These are phyloP conservation scores for Hypomontagnella submonticulosa DNA, from an alignment of 495 filamentous ascomycete species.

Conservation along the genomic window DNA sequence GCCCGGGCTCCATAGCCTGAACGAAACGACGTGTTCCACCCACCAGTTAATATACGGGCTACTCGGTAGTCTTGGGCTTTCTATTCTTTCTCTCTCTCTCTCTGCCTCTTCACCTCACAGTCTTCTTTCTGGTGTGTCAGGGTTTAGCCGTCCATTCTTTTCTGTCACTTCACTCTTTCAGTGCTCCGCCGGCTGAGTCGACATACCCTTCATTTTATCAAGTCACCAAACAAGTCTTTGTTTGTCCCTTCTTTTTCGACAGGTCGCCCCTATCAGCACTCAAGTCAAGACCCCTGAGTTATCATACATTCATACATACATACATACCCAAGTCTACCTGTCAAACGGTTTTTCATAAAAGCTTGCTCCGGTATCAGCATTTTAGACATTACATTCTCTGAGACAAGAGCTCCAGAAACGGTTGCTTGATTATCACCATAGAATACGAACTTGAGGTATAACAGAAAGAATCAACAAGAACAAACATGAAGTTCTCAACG, in stretches of 20 bases:
- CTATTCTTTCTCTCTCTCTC: slow-evolving; percentile 32
- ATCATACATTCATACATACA: slow-evolving; percentile 10
- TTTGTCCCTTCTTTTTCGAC: slow-evolving; percentile 47
- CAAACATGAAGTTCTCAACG: slow-evolving; percentile 47
- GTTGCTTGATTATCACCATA: slow-evolving; percentile 23
- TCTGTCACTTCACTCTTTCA: slow-evolving; percentile 42
- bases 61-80: slow-evolving; percentile 23
- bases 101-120: slow-evolving; percentile 32
- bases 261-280: slow-evolving; percentile 27
- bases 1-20: slow-evolving; percentile 12
- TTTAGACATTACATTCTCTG: slow-evolving; percentile 38
- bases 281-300: slow-evolving; percentile 24
- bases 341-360: slow-evolving; percentile 30
- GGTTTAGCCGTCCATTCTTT: slow-evolving; percentile 42
- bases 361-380: slow-evolving; percentile 24
- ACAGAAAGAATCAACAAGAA: slow-evolving; percentile 8
- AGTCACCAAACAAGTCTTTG: slow-evolving; percentile 39
- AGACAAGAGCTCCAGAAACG: slow-evolving; percentile 27
- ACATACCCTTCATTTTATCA: slow-evolving; percentile 47
- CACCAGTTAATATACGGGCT: slow-evolving; percentile 38
- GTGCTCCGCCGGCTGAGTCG: slow-evolving; percentile 52
- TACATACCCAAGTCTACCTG: background rate
- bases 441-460: slow-evolving; percentile 15
- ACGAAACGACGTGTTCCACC: slow-evolving; percentile 25
- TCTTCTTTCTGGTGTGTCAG: slow-evolving; percentile 38